phyloP scores from a whole-genome alignment of 768 basidiomycete species.

The Leccinellum rugosiceps region DNA sequence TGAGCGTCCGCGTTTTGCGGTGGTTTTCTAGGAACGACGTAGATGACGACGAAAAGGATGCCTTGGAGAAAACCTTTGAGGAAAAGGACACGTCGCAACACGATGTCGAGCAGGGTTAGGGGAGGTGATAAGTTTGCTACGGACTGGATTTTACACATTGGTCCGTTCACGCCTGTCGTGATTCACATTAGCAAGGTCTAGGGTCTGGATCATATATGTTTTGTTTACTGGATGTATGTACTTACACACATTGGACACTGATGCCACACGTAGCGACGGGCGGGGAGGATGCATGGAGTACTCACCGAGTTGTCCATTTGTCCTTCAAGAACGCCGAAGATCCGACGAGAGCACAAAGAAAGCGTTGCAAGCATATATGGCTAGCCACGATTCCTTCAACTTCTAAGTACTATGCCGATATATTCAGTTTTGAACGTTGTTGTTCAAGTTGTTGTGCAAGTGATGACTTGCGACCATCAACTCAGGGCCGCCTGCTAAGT shows the following conservation, averaged over 20 bases:
- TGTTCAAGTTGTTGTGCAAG: neutral
- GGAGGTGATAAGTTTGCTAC: neutral
- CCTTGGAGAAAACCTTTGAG: neutral
- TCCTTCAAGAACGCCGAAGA: too few relatives aligned
- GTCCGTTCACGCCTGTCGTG: neutral
- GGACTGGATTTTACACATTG: neutral
- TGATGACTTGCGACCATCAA: neutral
- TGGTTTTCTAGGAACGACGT: neutral
- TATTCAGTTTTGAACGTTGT: too few relatives aligned
- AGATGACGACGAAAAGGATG: neutral
- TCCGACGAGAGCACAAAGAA: too few relatives aligned
- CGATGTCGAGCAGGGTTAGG: neutral
- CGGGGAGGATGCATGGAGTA: too few relatives aligned
- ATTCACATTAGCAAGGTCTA: neutral
- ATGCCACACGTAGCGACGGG: neutral
- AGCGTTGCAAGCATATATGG: too few relatives aligned
- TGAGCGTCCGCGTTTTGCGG: conserved; percentile 1
- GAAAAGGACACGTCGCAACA: neutral
- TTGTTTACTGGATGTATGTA: neutral
- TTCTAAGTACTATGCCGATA: too few relatives aligned
- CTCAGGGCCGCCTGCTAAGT: neutral
- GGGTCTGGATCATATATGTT: neutral
- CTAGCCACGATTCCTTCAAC: too few relatives aligned
- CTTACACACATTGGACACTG: neutral
- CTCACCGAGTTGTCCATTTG: too few relatives aligned